Percentiles rank a stretch among this genome's conserved stretches.
Conservation (phyloP, 305 asterid genomes). For the Rubia tinctorum region DNA sequence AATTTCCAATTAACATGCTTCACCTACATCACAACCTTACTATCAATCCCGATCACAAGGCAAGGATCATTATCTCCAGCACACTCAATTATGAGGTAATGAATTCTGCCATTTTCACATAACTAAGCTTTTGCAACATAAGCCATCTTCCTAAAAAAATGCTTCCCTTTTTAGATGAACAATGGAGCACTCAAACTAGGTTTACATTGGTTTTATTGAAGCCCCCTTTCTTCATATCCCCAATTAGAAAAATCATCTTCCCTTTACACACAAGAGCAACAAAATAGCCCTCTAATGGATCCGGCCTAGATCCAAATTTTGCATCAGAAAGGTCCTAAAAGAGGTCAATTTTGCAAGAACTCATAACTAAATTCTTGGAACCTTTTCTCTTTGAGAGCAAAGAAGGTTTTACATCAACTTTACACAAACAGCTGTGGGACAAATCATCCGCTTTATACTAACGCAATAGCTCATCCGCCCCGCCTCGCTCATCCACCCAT, state of each 20-base stretch:
- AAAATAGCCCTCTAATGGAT: conserved; percentile 78
- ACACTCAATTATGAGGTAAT: conserved; percentile 74
- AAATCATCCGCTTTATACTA: conserved; percentile 70
- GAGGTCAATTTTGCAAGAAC: conserved; percentile 54
- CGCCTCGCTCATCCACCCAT: too few species aligned
- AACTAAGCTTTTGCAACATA: conserved; percentile 67
- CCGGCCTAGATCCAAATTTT: conserved; percentile 82
- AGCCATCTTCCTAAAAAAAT: conserved; percentile 65
- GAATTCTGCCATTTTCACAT: conserved; percentile 55
- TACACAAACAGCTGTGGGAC: conserved; percentile 64
- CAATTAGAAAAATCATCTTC: conserved; percentile 60
- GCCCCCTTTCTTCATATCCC: conserved; percentile 84
- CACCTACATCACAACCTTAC: conserved; percentile 67
- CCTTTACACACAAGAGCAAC: conserved; percentile 60
- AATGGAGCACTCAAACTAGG: conserved; percentile 36
- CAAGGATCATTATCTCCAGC: conserved; percentile 48
- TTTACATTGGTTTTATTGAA: conserved; percentile 63
- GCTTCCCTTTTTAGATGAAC: conserved; percentile 66
- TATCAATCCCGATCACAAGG: conserved; percentile 57
- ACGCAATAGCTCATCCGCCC: conserved; percentile 91
- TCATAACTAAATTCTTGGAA: conserved; percentile 49
- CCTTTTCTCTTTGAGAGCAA: conserved; percentile 82
- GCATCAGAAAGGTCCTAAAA: conserved; percentile 81
- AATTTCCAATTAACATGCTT: conserved; percentile 79
- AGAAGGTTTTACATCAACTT: conserved; percentile 83